phyloP scores from a whole-genome alignment of 495 filamentous ascomycete species.

The Apodospora peruviana region DNA sequence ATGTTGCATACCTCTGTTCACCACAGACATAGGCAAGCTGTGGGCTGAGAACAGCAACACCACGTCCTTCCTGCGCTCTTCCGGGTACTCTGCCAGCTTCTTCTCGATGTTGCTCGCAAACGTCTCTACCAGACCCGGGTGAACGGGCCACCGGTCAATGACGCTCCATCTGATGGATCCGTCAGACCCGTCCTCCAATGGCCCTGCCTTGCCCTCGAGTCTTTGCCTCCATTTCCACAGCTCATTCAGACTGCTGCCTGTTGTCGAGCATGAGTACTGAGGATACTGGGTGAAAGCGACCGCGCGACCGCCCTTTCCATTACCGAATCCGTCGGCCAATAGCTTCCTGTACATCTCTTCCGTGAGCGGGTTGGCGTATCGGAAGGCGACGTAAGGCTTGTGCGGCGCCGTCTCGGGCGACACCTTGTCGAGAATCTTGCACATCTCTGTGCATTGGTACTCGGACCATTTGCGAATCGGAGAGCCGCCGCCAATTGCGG shows the following conservation, averaged over 20 bases:
- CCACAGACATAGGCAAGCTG: constrained; percentile 92
- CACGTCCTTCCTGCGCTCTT: constrained; percentile 68
- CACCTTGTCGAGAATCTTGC: constrained; percentile 85
- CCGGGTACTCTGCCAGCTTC: constrained; percentile 74
- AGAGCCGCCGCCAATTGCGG: constrained; percentile 91
- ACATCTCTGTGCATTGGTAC: constrained; percentile 87
- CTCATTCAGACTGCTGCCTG: constrained; percentile 92
- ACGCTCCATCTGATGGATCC: constrained; percentile 92
- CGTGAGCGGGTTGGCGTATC: constrained; percentile 89
- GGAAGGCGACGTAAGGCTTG: constrained; percentile 98
- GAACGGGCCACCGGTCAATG: constrained; percentile 94
- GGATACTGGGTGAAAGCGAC: constrained; percentile 99
- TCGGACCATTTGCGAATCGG: constrained; percentile 98
- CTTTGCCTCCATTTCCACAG: constrained; percentile 93
- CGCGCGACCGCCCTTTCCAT: constrained; percentile 79
- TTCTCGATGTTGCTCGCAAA: constrained; percentile 87
- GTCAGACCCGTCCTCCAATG: constrained; percentile 35
- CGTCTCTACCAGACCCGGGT: constrained; percentile 83
- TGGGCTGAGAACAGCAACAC: constrained; percentile 93
- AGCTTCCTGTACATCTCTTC: constrained; percentile 84
- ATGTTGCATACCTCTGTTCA: constrained; percentile 68
- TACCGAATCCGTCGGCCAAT: constrained; percentile 82
- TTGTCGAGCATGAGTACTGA: constrained; percentile 98
- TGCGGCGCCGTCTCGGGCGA: constrained; percentile 93
- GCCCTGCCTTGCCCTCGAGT: constrained; percentile 66